phyloP scores from a whole-genome alignment of 2,329 filamentous ascomycete species.

The Cyphellophora europaea region DNA sequence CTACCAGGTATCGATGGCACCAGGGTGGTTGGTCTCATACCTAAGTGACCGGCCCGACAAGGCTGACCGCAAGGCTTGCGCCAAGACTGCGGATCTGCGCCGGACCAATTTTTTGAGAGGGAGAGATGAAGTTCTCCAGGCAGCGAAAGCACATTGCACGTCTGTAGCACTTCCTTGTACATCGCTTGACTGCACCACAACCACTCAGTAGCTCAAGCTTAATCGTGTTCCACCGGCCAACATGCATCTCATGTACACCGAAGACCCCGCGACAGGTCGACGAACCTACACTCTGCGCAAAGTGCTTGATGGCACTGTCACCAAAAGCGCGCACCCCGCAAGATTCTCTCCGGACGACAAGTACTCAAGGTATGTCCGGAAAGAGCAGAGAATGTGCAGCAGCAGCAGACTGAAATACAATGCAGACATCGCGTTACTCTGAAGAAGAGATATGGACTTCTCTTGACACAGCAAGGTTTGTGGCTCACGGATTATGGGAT shows the following conservation, averaged over 20 bases:
- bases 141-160: too few species aligned
- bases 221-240: too few species aligned
- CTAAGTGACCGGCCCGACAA: too few species aligned
- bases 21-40: too few species aligned
- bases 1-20: too few species aligned
- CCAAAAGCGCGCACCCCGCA: constrained; percentile 91
- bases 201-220: too few species aligned
- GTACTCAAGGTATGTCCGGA: constrained; percentile 65
- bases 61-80: too few species aligned
- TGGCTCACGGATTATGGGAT: constrained; percentile 4
- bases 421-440: constrained; percentile 79
- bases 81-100: too few species aligned
- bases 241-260: constrained; percentile 78
- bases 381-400: not conserved
- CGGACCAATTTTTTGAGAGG: too few species aligned
- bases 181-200: too few species aligned
- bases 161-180: too few species aligned
- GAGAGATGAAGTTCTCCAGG: too few species aligned
- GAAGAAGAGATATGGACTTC: constrained; percentile 84
- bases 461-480: constrained; percentile 70
- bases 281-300: constrained; percentile 84
- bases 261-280: constrained; percentile 65
- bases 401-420: constrained; percentile 3
- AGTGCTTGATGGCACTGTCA: constrained; percentile 62
- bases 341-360: constrained; percentile 98